A percentile compares a stretch with the other conserved stretches of the same genome.
Evolutionary conservation across 2,329 filamentous ascomycete genomes (phyloP).

Genomic region (Lasiodiplodia sp.): DNA sequence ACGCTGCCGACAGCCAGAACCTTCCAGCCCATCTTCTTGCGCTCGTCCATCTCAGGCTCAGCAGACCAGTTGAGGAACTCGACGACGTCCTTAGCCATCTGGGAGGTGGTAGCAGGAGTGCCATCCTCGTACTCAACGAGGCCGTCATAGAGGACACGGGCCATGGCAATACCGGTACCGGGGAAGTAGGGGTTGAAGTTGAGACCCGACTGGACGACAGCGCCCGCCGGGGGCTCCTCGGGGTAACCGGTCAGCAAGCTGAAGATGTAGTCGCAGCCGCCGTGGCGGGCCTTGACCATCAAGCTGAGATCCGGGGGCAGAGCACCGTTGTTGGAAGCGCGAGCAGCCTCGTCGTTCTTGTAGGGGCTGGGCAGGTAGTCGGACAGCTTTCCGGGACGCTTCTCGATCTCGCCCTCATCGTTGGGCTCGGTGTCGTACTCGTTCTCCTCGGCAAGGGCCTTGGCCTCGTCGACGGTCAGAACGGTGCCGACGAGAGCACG

Average conservation of each 20-base stretch:
- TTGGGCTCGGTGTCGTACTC: slow-evolving; percentile 99
- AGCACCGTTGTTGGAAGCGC: slow-evolving; percentile 97
- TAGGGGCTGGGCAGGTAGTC: slow-evolving; percentile 95
- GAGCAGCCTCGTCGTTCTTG: slow-evolving; percentile 98
- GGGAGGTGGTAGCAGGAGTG: slow-evolving; percentile 91
- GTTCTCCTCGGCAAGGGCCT: slow-evolving; percentile 95
- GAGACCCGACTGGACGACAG: slow-evolving; percentile 82
- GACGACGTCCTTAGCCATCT: slow-evolving; percentile 99
- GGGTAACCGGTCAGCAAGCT: slow-evolving; percentile 95
- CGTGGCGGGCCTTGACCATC: slow-evolving; percentile 97
- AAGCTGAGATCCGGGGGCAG: slow-evolving; percentile 96
- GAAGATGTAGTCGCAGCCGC: slow-evolving; percentile 99
- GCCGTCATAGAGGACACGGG: slow-evolving; percentile 95
- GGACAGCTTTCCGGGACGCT: slow-evolving; percentile 97
- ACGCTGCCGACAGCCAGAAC: slow-evolving; percentile 80
- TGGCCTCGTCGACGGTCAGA: slow-evolving; percentile 97
- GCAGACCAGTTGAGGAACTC: slow-evolving; percentile 99
- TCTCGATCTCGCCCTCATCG: slow-evolving; percentile 96
- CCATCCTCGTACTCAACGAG: slow-evolving; percentile 98
- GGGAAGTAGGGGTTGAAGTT: slow-evolving; percentile 99
- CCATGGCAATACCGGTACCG: slow-evolving; percentile 98
- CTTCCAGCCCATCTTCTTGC: slow-evolving; percentile 99
- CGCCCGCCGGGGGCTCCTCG: slow-evolving; percentile 92
- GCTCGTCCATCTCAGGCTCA: slow-evolving; percentile 98
- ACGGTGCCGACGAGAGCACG: slow-evolving; percentile 87